Evolutionary conservation across 441 rosid species (phyloP), one percentile per base, ranked within the genome.

Genomic region (Cnidoscolus chayamansa): DNA sequence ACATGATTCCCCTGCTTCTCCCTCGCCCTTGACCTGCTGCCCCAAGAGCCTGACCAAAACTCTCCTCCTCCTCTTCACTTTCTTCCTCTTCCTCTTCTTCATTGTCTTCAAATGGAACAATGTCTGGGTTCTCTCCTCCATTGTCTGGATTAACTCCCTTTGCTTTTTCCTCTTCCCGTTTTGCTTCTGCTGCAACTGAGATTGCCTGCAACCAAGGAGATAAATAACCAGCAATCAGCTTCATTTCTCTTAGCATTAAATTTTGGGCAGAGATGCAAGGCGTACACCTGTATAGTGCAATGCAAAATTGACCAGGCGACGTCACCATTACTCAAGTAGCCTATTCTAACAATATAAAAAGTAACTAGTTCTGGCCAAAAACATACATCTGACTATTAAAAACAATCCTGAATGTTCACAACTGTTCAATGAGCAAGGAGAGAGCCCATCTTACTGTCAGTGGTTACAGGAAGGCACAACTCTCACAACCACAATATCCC

Each of bases 161-260:
- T 20, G 98, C 99, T 69, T 87, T 95, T 76, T 95, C 99, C 83
- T 95, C 97, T 77, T 95, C 98, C 63, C 99, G 83, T 81, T 93
- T 95, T 67, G 92, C 80, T 84, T 95, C 99, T 10, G 97, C 99
- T 45, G 95, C 97, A 73, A 90, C 71, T 57, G 99, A 81, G 48
- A 95, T 78, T 13, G 92, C 97, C 99, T 95, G 81, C 71, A 40
- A 40, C 17, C 15, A 11, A 59, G 37, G 60, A 67, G 72, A 68
- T 54, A 73, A 3, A 70, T 32, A 56, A 72, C 65, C 45, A 76
- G 49, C 37, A 63, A 53, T 65, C 57, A 72, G 67, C 55, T 20
- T 59, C 56, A 71, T 67, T 72, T 49, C 43, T 71, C 63, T 16
- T 8, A 43, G 31, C 47, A 77, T 57, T 53, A 58, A 66, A 43